A percentile compares a stretch with the other conserved stretches of the same genome.
phyloP scores from a whole-genome alignment of 805 yeast genomes.

The Wickerhamiella lipophila region DNA sequence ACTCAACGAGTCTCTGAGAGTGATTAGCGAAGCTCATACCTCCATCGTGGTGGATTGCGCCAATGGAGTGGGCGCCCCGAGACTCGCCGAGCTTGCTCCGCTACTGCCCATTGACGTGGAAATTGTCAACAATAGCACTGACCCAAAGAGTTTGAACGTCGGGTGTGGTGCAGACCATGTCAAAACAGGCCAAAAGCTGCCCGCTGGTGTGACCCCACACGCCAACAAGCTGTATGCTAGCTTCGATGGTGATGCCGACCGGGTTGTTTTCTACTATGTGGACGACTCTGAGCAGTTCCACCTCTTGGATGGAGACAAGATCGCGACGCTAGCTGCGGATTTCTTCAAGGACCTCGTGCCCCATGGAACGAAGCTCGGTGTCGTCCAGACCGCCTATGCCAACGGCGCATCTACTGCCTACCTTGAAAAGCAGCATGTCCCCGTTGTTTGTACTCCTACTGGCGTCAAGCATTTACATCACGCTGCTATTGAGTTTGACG shows the following conservation, averaged over 20 bases:
- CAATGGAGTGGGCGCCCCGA: constrained; percentile 92
- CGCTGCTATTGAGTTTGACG: constrained; percentile 70
- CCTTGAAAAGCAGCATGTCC: constrained; percentile 49
- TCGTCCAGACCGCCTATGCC: constrained; percentile 96
- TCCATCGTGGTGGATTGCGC: constrained; percentile 72
- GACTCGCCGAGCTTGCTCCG: constrained; percentile 39
- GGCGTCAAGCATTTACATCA: constrained; percentile 96
- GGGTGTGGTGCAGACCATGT: constrained; percentile 94
- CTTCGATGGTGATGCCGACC: constrained; percentile 95
- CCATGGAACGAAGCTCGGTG: constrained; percentile 51
- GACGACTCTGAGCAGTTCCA: constrained; percentile 28
- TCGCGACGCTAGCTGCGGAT: constrained; percentile 70
- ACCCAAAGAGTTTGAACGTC: constrained; percentile 51
- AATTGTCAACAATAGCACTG: constrained; percentile 38
- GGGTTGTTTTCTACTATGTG: constrained; percentile 60
- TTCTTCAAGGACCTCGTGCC: constrained; percentile 40
- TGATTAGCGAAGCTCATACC: constrained; percentile 27
- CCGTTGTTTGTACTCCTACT: constrained; percentile 82
- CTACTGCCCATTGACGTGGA: constrained; percentile 33
- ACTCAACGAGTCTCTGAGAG: constrained; percentile 41
- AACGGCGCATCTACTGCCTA: constrained; percentile 82
- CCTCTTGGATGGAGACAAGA: constrained; percentile 80
- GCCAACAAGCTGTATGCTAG: constrained; percentile 54
- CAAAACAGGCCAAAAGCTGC: constrained; percentile 73
- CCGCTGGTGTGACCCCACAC: constrained; percentile 41